Evolutionary conservation across 352 stramenopile species (phyloP).

Genomic region (Pythium dissotocum): DNA sequence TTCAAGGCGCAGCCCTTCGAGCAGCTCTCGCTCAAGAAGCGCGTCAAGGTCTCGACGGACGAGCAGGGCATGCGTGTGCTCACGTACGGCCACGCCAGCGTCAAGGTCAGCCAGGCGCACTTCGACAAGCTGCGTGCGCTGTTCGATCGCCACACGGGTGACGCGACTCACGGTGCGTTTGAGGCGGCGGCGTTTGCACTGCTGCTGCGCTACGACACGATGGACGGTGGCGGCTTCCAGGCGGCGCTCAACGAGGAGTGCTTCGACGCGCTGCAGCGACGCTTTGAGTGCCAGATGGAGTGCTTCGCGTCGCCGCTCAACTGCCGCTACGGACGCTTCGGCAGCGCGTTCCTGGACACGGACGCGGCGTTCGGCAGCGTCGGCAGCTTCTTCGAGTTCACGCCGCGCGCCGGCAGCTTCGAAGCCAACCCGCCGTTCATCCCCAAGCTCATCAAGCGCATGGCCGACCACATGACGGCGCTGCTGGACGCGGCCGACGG

Average conservation of each 20-base stretch:
- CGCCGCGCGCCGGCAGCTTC: constrained; percentile 84
- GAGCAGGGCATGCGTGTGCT: constrained; percentile 45
- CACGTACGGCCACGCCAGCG: constrained; percentile 61
- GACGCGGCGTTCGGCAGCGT: constrained; percentile 89
- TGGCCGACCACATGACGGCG: constrained; percentile 87
- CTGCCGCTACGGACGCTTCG: constrained; percentile 89
- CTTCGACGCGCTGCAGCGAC: constrained; percentile 89
- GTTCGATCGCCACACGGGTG: constrained; percentile 58
- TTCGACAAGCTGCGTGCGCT: constrained; percentile 86
- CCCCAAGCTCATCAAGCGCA: constrained; percentile 89
- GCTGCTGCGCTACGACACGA: constrained; percentile 91
- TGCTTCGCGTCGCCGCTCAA: constrained; percentile 96
- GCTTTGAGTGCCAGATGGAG: constrained; percentile 93
- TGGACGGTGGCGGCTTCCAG: constrained; percentile 94
- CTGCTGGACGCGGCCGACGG: constrained; percentile 66
- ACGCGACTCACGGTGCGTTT: constrained; percentile 41
- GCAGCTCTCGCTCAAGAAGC: constrained; percentile 14
- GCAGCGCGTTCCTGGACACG: constrained; percentile 89
- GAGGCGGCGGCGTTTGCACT: constrained; percentile 85
- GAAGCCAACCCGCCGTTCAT: constrained; percentile 96
- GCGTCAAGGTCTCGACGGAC: constrained; percentile 35
- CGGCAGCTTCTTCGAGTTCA: constrained; percentile 94
- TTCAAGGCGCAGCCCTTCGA: constrained; percentile 30
- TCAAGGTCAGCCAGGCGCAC: constrained; percentile 85
- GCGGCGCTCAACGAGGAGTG: constrained; percentile 89